Base-by-base conservation (phyloP, 495 filamentous ascomycete species). In the Opeltia flavorubescens region DNA sequence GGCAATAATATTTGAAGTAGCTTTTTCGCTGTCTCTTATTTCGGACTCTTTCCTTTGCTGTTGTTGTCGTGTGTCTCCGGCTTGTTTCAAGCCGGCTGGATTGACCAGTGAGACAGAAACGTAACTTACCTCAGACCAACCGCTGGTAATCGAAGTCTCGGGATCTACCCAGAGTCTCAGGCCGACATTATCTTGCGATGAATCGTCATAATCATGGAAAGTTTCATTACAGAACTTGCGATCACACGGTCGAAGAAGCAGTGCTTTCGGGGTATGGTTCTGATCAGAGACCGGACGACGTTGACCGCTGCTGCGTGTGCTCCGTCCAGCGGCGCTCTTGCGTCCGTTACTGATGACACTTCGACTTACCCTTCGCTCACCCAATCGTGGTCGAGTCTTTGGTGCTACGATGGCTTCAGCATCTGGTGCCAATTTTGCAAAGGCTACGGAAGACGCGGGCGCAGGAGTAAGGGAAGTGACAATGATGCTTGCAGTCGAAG, bases 331-430 rank as follows among this genome's bases (percentile, higher is more conserved):
- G n/a, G 61, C 63, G 55, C 85, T 94, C 56, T 75, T 83, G 43
- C 76, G 78, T 71, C 75, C 72, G 24, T 70, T 74, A 43, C 65
- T 82, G 4, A 81, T 76, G 18, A 85, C 80, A 61, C 84, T 95
- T 53, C 77, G 73, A 59, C 66, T 86, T 43, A 79, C 75, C 15
- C 65, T 68, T 12, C 62, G 62, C 31, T 71, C 65, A 31, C 63
- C 64, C 26, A 68, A 65, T 43, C 75, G 75, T 25, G 76, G 69
- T n/a, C 82, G 73, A 15, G 72, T 79, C 62, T 98, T 98, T 1
- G 91, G 91, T 3, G 91, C 89, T 21, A 98, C 93, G 48, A 95
- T 89, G 42, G 96, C 87, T 63, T 98, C 91, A 18, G 86, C 89
- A 59, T 96, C 87, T 0, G 89, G 82, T 0, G 84, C 80, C 48